Percentiles rank a stretch among this genome's conserved stretches.
Conservation (phyloP, 495 filamentous ascomycete genomes). For the Penicillium nucicola region DNA sequence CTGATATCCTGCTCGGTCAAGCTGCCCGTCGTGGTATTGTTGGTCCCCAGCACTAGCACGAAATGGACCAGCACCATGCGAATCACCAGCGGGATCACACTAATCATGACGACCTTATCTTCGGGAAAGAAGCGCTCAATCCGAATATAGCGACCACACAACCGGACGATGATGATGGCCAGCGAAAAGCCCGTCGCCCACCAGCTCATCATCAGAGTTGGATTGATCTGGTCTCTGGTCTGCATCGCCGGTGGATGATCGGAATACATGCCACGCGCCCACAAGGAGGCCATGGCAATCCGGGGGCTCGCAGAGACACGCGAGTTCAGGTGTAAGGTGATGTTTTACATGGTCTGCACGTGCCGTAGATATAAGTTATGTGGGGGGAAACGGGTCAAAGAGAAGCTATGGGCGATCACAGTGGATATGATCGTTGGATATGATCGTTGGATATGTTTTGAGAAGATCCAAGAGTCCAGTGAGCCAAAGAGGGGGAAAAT, state of each 20-base stretch:
- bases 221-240: constrained; percentile 56
- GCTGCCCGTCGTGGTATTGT: constrained; percentile 57
- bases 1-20: constrained; percentile 41
- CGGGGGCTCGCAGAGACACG: no score
- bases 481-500: background rate
- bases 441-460: background rate
- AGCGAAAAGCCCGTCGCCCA: constrained; percentile 86
- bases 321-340: no score
- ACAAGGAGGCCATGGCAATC: constrained; percentile 10
- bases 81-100: constrained; percentile 72
- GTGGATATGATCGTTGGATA: background rate
- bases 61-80: constrained; percentile 87
- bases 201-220: constrained; percentile 87
- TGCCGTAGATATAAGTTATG: no score
- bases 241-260: constrained; percentile 56
- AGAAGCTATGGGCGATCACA: no score
- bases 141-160: constrained; percentile 75
- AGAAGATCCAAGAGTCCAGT: background rate
- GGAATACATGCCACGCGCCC: constrained; percentile 22
- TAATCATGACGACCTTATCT: constrained; percentile 79
- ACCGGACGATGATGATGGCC: constrained; percentile 72
- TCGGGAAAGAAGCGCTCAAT: constrained; percentile 80
- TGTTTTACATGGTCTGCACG: no score
- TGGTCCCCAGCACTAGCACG: constrained; percentile 81
- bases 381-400: no score